Base-by-base conservation (phyloP, 2,329 filamentous ascomycete species). In the Niveomyces coronatus region DNA sequence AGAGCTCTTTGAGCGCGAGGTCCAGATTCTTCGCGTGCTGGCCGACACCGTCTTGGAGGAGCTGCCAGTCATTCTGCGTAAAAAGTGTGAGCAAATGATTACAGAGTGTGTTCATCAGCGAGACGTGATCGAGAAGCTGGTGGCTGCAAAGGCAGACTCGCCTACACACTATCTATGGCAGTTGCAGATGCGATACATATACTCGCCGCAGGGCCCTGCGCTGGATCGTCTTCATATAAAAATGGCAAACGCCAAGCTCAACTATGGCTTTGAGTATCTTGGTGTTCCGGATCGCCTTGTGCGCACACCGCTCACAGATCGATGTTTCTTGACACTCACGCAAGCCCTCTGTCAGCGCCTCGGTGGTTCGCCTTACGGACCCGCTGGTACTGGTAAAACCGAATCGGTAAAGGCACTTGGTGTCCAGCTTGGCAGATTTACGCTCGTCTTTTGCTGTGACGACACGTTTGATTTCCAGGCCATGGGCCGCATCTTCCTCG, bases 391-490 rank as follows among this genome's bases (percentile, higher is more conserved):
- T 31, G 91, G 91, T 58, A 99, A 99, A 64, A 99, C 91, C 0
- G 91, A 99, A 57, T 98, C 91, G 2, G 91, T 99, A 58, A 99
- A 99, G 63, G 91, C 91, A 15, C 74, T 99, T 18, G 93, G 91
- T 68, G 75, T 98, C 4, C 88, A 98, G 58, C 79, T 99, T 39
- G 93, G 91, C 56, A 81, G 93, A 43, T 99, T 98, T 59, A 98
- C 93, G 2, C 76, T 99, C 18, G 93, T 99, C 19, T 98, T 99
- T 68, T 98, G 93, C 61, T 99, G 91, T 66, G 91, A 99, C 56
- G 91, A 98, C 62, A 98, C 91, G 0, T 99, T 99, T 53, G 91
- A 99, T 60, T 98, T 96, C 70, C 91, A 98, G 55, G 91, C 91
- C 35, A 98, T 99, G 91, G 93, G 93, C 11, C 85, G 91, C 49